A percentile compares a stretch with the other conserved stretches of the same genome.
These are phyloP conservation scores for Fomitopsis serialis DNA, from an alignment of 768 basidiomycete genomes.

Conservation along the genomic window DNA sequence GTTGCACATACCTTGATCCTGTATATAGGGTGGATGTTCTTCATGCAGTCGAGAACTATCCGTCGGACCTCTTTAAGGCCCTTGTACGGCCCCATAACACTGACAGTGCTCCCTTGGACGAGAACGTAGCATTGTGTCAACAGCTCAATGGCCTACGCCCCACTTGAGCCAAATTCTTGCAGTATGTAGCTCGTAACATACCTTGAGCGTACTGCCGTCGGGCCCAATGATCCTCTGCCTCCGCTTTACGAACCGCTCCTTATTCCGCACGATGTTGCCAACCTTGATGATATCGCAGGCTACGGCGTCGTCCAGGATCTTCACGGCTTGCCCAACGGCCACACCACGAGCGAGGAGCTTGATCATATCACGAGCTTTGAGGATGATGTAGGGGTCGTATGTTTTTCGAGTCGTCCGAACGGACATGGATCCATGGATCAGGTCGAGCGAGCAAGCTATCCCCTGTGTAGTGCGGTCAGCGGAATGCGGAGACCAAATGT, in stretches of 20 bases:
- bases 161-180: neutral
- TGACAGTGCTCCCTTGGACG: slow-evolving; percentile 97
- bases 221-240: slow-evolving; percentile 96
- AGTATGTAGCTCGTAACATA: slow-evolving; percentile 28
- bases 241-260: slow-evolving; percentile 94
- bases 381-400: slow-evolving; percentile 91
- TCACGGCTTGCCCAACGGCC: slow-evolving; percentile 76
- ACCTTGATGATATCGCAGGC: slow-evolving; percentile 99
- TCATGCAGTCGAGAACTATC: slow-evolving; percentile 99
- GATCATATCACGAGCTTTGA: slow-evolving; percentile 94
- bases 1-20: slow-evolving; percentile 74
- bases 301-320: slow-evolving; percentile 82
- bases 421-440: slow-evolving; percentile 96
- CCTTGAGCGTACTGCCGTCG: slow-evolving; percentile 95
- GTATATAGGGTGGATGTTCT: slow-evolving; percentile 98
- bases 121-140: slow-evolving; percentile 95
- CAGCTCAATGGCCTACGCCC: slow-evolving; percentile 86
- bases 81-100: slow-evolving; percentile 96
- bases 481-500: neutral
- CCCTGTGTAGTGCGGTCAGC: slow-evolving; percentile 47
- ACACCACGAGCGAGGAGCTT: slow-evolving; percentile 95
- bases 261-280: slow-evolving; percentile 88
- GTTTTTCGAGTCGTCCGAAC: slow-evolving; percentile 96
- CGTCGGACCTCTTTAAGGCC: slow-evolving; percentile 92
- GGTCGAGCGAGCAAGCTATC: slow-evolving; percentile 84